Evolutionary conservation across 176 grass and related monocot species (phyloP).

Genomic region (Musa itinerans): DNA sequence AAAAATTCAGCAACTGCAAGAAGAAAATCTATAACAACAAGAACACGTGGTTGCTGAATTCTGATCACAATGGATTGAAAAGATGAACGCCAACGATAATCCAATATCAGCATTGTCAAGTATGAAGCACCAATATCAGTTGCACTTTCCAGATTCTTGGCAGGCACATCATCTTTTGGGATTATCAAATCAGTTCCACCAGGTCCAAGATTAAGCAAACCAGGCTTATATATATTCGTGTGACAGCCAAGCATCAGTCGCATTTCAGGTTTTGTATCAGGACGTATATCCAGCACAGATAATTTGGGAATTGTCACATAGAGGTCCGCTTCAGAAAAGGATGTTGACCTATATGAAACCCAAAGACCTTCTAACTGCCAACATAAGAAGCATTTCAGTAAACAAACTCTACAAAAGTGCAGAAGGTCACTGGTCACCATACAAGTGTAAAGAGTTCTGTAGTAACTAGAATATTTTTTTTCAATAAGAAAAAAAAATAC

Average conservation of each 20-base stretch:
- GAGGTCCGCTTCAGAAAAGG: slow-evolving; percentile 76
- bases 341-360: slow-evolving; percentile 95
- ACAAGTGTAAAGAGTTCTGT: too few species aligned
- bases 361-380: slow-evolving; percentile 83
- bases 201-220: not conserved
- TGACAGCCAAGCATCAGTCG: slow-evolving; percentile 84
- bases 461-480: not conserved
- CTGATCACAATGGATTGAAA: slow-evolving; percentile 91
- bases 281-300: slow-evolving; percentile 75
- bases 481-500: not conserved
- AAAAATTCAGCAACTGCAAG: slow-evolving; percentile 83
- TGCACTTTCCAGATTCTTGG: slow-evolving; percentile 23
- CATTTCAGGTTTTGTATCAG: slow-evolving; percentile 90
- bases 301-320: slow-evolving; percentile 84
- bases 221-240: slow-evolving; percentile 52
- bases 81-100: slow-evolving; percentile 84
- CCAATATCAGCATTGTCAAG: slow-evolving; percentile 95
- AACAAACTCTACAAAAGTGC: not conserved
- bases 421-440: slow-evolving; percentile 5
- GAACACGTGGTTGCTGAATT: slow-evolving; percentile 82
- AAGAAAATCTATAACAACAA: slow-evolving; percentile 90
- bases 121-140: slow-evolving; percentile 46
- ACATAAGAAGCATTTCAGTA: slow-evolving; percentile 13
- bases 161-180: slow-evolving; percentile 4
- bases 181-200: not conserved